phyloP scores from a whole-genome alignment of 805 yeast genomes.

The Lachancea quebecensis region DNA sequence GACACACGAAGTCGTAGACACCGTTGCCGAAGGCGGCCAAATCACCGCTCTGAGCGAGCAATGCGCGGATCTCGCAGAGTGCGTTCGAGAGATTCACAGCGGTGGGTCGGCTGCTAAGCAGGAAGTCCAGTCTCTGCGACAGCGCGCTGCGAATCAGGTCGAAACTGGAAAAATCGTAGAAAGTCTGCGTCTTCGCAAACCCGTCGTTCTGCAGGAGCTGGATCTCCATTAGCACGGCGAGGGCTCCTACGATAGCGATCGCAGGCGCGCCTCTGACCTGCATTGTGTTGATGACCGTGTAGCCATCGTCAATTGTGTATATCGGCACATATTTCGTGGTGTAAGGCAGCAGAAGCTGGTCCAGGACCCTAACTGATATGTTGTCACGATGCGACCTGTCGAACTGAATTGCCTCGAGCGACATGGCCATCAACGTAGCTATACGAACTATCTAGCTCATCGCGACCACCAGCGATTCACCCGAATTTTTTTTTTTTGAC shows the following conservation, averaged over 20 bases:
- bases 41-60: constrained; percentile 28
- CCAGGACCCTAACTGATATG: constrained; percentile 53
- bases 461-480: too few relatives aligned
- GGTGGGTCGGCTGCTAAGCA: constrained; percentile 82
- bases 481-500: too few relatives aligned
- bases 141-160: constrained; percentile 35
- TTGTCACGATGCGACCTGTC: constrained; percentile 33
- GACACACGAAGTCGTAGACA: constrained; percentile 41
- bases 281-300: constrained; percentile 78
- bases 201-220: constrained; percentile 28
- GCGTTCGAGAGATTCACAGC: constrained; percentile 90
- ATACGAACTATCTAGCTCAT: too few relatives aligned
- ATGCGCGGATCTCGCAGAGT: constrained; percentile 30
- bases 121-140: constrained; percentile 47
- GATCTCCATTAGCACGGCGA: constrained; percentile 73
- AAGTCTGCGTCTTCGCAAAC: constrained; percentile 21
- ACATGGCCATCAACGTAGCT: constrained; percentile 17
- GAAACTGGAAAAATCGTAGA: constrained; percentile 31
- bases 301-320: constrained; percentile 65
- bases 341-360: constrained; percentile 80
- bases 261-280: constrained; percentile 98
- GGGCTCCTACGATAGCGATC: constrained; percentile 88
- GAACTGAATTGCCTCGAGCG: constrained; percentile 64
- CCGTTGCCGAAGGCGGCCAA: constrained; percentile 18
- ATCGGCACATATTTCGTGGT: constrained; percentile 62